Evolutionary conservation across 495 filamentous ascomycete genomes (phyloP).

Genomic region (Aspergillus carlsbadensis): DNA sequence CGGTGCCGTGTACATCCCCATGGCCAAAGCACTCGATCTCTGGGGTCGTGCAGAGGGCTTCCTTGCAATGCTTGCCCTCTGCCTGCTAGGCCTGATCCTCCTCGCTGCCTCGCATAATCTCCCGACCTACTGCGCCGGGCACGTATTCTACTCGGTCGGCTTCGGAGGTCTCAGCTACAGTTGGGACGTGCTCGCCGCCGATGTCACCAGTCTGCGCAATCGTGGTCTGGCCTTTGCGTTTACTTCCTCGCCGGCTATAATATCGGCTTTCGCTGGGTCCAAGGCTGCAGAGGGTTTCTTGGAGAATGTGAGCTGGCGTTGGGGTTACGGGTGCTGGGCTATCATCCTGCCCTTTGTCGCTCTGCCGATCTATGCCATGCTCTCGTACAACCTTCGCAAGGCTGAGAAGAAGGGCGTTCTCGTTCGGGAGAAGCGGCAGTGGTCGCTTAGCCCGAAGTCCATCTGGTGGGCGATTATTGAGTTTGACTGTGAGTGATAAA

Average conservation of each 20-base stretch:
- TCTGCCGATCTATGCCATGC: constrained; percentile 45
- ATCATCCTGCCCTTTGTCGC: constrained; percentile 57
- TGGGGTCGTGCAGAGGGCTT: constrained; percentile 62
- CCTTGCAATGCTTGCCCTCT: constrained; percentile 35
- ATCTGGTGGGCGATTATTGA: constrained; percentile 54
- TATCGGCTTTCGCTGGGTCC: constrained; percentile 30
- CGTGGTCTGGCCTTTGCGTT: constrained; percentile 59
- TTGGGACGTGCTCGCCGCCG: constrained; percentile 58
- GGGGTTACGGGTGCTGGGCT: constrained; percentile 58
- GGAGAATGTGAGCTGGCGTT: constrained; percentile 55
- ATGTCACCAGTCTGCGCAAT: constrained; percentile 59
- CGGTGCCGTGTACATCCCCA: constrained; percentile 44
- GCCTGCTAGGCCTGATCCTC: constrained; percentile 42
- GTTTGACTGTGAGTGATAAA: constrained; percentile 52
- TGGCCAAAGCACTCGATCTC: constrained; percentile 66
- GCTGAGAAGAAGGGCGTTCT: constrained; percentile 45
- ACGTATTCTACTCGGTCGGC: constrained; percentile 56
- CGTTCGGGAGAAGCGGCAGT: constrained; percentile 33
- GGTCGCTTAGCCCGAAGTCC: constrained; percentile 30
- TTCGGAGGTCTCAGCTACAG: constrained; percentile 56
- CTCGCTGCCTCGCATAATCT: constrained; percentile 50
- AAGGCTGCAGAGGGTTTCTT: constrained; percentile 30
- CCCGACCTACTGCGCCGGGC: constrained; percentile 46
- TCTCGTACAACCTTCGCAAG: constrained; percentile 52
- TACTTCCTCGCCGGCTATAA: constrained; percentile 49